A percentile compares a stretch with the other conserved stretches of the same genome.
These are phyloP conservation scores for Penicillium sp. DNA, from an alignment of 2,329 filamentous ascomycete species.

Conservation along the genomic window DNA sequence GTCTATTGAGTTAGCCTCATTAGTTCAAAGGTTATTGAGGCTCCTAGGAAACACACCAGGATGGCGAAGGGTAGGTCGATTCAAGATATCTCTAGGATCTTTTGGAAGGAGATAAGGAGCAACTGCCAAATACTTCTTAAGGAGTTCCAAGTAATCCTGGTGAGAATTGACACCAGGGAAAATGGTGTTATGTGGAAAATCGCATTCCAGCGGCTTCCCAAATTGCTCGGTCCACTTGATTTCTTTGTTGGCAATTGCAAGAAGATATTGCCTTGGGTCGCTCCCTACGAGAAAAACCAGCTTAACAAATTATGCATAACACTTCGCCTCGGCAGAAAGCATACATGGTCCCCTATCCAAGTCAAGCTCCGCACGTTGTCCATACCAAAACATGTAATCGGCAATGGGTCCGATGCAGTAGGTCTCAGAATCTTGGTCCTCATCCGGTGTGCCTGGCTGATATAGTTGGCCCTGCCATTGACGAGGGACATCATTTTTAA, in stretches of 20 bases:
- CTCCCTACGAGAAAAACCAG: conserved; percentile 13
- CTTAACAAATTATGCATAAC: neutral
- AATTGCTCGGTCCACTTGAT: conserved; percentile 7
- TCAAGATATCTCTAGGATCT: conserved; percentile 3
- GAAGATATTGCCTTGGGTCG: conserved; percentile 16
- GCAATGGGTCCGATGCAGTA: conserved; percentile 22
- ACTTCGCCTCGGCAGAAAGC: conserved; percentile 1
- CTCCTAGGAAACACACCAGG: conserved; percentile 8
- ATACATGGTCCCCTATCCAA: conserved; percentile 25
- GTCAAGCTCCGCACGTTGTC: conserved; percentile 15
- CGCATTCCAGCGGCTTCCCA: conserved; percentile 17
- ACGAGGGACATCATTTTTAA: conserved; percentile 14
- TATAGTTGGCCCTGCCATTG: conserved; percentile 16
- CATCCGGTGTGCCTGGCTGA: conserved; percentile 4
- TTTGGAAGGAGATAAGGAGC: conserved; percentile 21
- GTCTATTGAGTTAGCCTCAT: conserved; percentile 14
- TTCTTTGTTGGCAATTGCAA: conserved; percentile 18
- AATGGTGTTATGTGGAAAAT: conserved; percentile 23
- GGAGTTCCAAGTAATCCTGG: conserved; percentile 17
- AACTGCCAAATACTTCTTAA: conserved; percentile 22
- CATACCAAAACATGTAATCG: conserved; percentile 30
- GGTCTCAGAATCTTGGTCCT: conserved; percentile 12
- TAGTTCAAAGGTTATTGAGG: neutral
- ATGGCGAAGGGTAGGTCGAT: conserved; percentile 20
- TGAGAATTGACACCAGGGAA: conserved; percentile 17